A percentile compares a stretch with the other conserved stretches of the same genome.
phyloP scores from a whole-genome alignment of 345 rosid genomes.

The Nephelium lappaceum region DNA sequence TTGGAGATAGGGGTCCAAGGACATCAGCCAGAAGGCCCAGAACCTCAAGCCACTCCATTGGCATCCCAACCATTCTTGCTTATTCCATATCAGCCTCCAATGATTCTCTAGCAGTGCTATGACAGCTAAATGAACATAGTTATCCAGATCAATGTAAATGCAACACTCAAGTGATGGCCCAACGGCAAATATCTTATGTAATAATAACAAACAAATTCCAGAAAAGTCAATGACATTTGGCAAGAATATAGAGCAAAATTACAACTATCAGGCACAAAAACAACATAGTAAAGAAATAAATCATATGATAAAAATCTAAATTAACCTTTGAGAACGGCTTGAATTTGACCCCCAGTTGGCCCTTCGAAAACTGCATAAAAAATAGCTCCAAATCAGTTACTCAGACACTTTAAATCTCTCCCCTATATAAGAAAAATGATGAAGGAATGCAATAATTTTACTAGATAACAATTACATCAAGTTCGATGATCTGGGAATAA shows the following conservation, averaged over 20 bases:
- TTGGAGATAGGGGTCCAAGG: neutral
- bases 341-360: constrained; percentile 85
- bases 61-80: neutral
- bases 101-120: neutral
- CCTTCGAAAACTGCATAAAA: constrained; percentile 61
- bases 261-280: neutral
- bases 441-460: neutral
- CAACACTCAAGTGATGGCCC: neutral
- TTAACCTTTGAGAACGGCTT: constrained; percentile 94
- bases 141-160: neutral
- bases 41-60: neutral
- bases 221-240: neutral
- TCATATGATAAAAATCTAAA: neutral
- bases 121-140: neutral
- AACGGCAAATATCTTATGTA: neutral
- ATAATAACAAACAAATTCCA: neutral
- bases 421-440: neutral
- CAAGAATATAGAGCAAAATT: neutral
- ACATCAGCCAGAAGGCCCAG: neutral
- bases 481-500: neutral
- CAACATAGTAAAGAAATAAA: neutral
- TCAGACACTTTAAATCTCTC: neutral
- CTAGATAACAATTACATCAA: constrained; percentile 6
- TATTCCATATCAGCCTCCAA: neutral
- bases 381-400: constrained; percentile 15